Percentiles rank a stretch among this genome's conserved stretches.
phyloP scores from a whole-genome alignment of 345 rosid species.

The Populus simonii region DNA sequence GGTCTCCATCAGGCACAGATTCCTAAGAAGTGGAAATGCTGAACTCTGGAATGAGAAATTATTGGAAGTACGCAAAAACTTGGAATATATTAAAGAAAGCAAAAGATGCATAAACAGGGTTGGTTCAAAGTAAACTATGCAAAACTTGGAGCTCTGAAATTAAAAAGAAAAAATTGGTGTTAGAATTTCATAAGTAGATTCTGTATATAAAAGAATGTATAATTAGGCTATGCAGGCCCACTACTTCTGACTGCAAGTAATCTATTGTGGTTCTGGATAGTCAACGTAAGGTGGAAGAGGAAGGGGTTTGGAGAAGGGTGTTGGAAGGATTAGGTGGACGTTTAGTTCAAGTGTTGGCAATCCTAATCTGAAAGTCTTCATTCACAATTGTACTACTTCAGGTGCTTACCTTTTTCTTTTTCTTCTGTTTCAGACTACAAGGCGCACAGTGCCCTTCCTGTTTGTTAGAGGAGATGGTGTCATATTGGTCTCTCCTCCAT shows the following conservation, averaged over 20 bases:
- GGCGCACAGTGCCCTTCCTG: constrained; percentile 75
- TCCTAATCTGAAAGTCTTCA: not conserved
- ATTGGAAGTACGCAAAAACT: no score
- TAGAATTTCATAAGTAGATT: not conserved
- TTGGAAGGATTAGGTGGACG: not conserved
- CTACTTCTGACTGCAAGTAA: not conserved
- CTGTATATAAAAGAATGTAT: not conserved
- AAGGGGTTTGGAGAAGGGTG: not conserved
- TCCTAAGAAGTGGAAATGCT: not conserved
- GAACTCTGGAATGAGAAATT: not conserved
- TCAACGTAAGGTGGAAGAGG: not conserved
- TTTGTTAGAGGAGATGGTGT: constrained; percentile 99
- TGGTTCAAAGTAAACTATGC: not conserved
- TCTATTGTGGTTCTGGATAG: not conserved
- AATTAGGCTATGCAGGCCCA: not conserved
- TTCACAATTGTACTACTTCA: not conserved
- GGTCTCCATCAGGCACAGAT: not conserved
- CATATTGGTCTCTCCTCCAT: constrained; percentile 95
- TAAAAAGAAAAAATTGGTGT: no score
- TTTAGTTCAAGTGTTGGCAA: not conserved
- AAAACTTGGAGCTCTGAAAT: no score
- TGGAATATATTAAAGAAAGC: no score
- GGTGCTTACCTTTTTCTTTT: not conserved
- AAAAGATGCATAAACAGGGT: not conserved
- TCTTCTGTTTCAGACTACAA: constrained; percentile 62